Base-by-base conservation (phyloP, 345 rosid genomes). In the Brassica nigra region DNA sequence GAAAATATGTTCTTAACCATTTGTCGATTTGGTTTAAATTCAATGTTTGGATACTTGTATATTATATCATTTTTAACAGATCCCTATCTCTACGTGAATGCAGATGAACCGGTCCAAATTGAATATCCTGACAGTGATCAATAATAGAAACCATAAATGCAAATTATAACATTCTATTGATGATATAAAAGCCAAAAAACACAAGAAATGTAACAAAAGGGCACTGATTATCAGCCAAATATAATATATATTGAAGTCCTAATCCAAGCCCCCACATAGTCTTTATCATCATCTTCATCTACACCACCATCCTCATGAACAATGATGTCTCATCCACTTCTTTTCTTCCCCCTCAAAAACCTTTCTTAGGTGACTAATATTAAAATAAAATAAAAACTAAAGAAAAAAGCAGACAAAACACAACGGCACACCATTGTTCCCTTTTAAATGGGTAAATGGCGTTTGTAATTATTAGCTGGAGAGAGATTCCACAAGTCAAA, bases 401-500 rank as follows among this genome's bases (percentile, higher is more conserved):
- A 39, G 70, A 49, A 49, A 63, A 65, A 75, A 71, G 34, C 74
- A 57, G 47, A 70, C 80, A 55, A 76, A 76, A 80, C 83, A 70
- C 73, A 75, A 71, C 72, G 64, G 58, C 76, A 81, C 80, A 80
- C 73, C 76, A 65, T 76, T 70, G 30, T 39, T 58, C 65, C 72
- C 73, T 66, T 80, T 80, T 75, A 39, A 62, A 30, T 75, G 80
- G 57, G 76, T 39, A 70, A 70, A 71, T 80, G 77, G 73, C 73
- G 65, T 71, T 76, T 65, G 80, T 76, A 71, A 81, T 71, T 81
- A 76, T 81, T 81, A 74, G 73, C 49, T 54, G 34, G 69, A 67
- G 63, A 68, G 2, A 6, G 20, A 23, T 20, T 67, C 39, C 9
- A 10, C 8, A 54, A 73, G 68, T 92, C 90, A 94, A 87, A 94